Evolutionary conservation across 2,329 filamentous ascomycete genomes (phyloP).

Genomic region (Aureobasidium sp.): DNA sequence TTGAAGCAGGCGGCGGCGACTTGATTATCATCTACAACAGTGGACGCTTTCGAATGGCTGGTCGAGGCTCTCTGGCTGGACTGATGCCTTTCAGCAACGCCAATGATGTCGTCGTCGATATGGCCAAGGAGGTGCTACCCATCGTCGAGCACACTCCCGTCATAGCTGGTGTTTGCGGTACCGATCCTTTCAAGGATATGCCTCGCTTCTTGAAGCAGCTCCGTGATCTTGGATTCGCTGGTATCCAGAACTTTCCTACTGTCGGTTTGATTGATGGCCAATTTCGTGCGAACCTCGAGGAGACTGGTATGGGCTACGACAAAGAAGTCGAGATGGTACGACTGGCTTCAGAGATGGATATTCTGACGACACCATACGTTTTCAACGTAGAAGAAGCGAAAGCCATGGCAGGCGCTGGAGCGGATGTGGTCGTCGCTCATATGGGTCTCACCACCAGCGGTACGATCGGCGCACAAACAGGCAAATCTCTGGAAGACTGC

Average conservation of each 20-base stretch:
- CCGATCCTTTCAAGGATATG: constrained; percentile 60
- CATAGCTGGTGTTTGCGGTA: constrained; percentile 61
- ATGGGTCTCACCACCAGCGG: constrained; percentile 59
- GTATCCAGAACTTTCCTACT: constrained; percentile 66
- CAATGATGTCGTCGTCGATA: constrained; percentile 60
- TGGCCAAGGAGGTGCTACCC: constrained; percentile 60
- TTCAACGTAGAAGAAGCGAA: constrained; percentile 54
- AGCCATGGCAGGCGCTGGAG: constrained; percentile 55
- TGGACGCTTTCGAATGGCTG: constrained; percentile 65
- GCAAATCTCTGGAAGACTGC: constrained; percentile 55
- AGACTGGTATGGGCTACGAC: constrained; percentile 62
- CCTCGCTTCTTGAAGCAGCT: constrained; percentile 51
- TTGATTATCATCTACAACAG: constrained; percentile 67
- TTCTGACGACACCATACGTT: constrained; percentile 63
- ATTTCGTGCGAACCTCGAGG: constrained; percentile 59
- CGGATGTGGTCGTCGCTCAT: constrained; percentile 59
- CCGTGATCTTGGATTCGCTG: constrained; percentile 54
- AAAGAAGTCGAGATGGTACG: constrained; percentile 59
- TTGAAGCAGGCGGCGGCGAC: constrained; percentile 59
- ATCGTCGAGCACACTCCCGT: constrained; percentile 56
- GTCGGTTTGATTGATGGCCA: constrained; percentile 61
- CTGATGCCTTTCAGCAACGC: constrained; percentile 65
- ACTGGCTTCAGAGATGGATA: constrained; percentile 48
- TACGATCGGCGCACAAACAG: constrained; percentile 54
- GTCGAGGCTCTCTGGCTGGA: constrained; percentile 58